Conservation (phyloP, 345 rosid species). For the Syzygium jambos region DNA sequence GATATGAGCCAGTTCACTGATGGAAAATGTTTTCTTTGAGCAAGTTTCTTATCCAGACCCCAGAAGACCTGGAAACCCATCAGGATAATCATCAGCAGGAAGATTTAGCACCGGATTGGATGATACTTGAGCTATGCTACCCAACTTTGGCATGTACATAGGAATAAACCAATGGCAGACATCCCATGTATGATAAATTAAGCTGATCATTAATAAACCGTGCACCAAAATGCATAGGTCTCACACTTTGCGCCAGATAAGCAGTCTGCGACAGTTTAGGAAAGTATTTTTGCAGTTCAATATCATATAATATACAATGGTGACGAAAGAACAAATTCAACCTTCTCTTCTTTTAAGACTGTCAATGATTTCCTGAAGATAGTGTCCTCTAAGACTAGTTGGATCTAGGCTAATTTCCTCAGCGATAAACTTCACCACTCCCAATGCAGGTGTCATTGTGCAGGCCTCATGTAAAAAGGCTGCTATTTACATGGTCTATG, state of each 20-base stretch:
- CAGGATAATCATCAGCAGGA: not conserved
- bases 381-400: not conserved
- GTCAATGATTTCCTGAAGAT: not conserved
- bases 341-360: not conserved
- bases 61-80: conserved; percentile 74
- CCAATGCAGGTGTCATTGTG: not conserved
- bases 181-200: not conserved
- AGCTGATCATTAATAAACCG: not conserved
- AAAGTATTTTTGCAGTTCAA: not conserved
- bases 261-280: not conserved
- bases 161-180: not conserved
- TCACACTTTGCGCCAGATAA: not conserved
- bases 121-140: not conserved
- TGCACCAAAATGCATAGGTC: not conserved
- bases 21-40: conserved; percentile 99
- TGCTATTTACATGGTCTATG: not conserved
- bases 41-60: conserved; percentile 99
- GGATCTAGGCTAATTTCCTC: not conserved
- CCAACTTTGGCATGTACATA: not conserved
- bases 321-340: not conserved
- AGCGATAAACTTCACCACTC: not conserved
- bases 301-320: not conserved
- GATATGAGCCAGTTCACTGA: conserved; percentile 99
- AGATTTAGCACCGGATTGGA: not conserved
- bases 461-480: not conserved